phyloP scores from a whole-genome alignment of 139 green algal genomes.

The Trebouxia sp. region DNA sequence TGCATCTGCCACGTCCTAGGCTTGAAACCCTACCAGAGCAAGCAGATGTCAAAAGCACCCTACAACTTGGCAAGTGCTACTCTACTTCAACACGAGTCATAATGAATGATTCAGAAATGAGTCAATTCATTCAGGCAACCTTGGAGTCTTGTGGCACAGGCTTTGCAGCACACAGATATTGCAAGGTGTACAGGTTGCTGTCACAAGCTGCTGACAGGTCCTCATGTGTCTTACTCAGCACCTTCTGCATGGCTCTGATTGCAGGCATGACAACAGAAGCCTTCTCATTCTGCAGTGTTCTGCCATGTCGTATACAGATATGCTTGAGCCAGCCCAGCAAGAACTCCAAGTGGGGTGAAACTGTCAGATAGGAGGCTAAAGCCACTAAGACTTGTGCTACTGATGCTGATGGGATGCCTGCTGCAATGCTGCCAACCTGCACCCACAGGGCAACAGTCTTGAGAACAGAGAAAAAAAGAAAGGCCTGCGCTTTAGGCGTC shows the following conservation, averaged over 20 bases:
- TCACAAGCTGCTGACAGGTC: slow-evolving; percentile 70
- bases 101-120: too few species aligned
- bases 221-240: slow-evolving; percentile 57
- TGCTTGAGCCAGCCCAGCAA: slow-evolving; percentile 70
- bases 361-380: slow-evolving; percentile 59
- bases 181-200: slow-evolving; percentile 75
- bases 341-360: slow-evolving; percentile 81
- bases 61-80: too few species aligned
- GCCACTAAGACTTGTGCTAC: slow-evolving; percentile 54
- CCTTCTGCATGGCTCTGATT: slow-evolving; percentile 67
- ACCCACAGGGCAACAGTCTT: not conserved
- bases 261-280: slow-evolving; percentile 34
- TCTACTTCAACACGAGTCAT: too few species aligned
- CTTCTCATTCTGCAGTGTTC: slow-evolving; percentile 21
- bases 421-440: slow-evolving; percentile 51
- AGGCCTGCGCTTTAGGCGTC: not conserved
- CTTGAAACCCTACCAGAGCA: too few species aligned
- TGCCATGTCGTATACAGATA: slow-evolving; percentile 38
- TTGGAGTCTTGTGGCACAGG: too few species aligned
- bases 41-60: too few species aligned
- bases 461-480: not conserved
- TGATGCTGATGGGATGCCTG: slow-evolving; percentile 59
- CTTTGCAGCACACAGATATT: slow-evolving; percentile 76
- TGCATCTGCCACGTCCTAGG: too few species aligned
- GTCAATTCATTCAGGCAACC: too few species aligned